A percentile compares a stretch with the other conserved stretches of the same genome.
These are phyloP conservation scores for Kwoniella shivajii DNA, from an alignment of 1,284 basidiomycete species.

Conservation along the genomic window DNA sequence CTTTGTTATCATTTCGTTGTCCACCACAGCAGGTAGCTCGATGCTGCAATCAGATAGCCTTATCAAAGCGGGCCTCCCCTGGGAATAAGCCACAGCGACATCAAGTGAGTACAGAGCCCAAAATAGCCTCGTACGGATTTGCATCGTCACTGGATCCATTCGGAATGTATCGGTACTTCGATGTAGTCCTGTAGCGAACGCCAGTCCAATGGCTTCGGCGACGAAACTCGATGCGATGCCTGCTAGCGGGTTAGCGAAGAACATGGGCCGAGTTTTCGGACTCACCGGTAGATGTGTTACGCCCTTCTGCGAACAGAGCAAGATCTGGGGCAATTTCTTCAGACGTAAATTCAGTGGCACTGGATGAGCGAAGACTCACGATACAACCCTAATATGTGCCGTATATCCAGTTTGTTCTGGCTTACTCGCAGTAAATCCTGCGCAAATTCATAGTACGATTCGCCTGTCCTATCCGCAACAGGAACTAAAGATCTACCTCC, in stretches of 20 bases:
- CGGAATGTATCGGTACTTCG: slow-evolving; percentile 12
- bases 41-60: slow-evolving; percentile 17
- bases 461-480: slow-evolving; percentile 7
- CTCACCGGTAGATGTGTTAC: slow-evolving; percentile 8
- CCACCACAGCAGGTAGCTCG: slow-evolving; percentile 15
- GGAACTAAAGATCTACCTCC: slow-evolving; percentile 3
- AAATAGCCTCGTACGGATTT: slow-evolving; percentile 16
- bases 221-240: slow-evolving; percentile 15
- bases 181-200: slow-evolving; percentile 16
- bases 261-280: neutral
- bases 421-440: slow-evolving; percentile 17
- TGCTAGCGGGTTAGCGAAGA: neutral
- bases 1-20: slow-evolving; percentile 15
- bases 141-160: slow-evolving; percentile 18
- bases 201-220: slow-evolving; percentile 16
- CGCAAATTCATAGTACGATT: slow-evolving; percentile 17
- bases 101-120: slow-evolving; percentile 19
- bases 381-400: slow-evolving; percentile 19
- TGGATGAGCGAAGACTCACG: slow-evolving; percentile 6
- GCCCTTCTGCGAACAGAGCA: slow-evolving; percentile 10
- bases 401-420: slow-evolving; percentile 17
- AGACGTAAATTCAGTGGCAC: neutral
- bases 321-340: slow-evolving; percentile 4
- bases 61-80: slow-evolving; percentile 17
- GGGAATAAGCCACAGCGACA: slow-evolving; percentile 15